Conservation (phyloP, 768 basidiomycete genomes). For the Trametes cinnabarina region DNA sequence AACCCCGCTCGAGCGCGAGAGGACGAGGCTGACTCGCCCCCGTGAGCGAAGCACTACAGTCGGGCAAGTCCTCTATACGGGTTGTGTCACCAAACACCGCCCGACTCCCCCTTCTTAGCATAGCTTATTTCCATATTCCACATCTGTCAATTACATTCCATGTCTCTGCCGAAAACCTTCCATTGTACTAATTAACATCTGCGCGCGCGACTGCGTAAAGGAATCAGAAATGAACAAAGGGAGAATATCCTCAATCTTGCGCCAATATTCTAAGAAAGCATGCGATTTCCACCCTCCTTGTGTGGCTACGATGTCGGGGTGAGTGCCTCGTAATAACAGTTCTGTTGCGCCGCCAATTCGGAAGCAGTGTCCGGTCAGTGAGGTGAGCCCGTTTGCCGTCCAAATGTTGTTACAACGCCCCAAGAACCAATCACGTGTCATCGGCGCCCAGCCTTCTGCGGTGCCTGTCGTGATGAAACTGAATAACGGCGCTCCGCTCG, state of each 20-base stretch:
- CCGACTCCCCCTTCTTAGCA: not conserved
- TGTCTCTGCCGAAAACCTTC: not conserved
- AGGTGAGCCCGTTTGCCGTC: not conserved
- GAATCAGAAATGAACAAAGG: constrained; percentile 12
- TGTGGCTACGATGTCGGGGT: constrained; percentile 21
- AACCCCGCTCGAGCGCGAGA: constrained; percentile 1
- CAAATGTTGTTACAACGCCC: constrained; percentile 15
- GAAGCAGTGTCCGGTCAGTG: constrained; percentile 21
- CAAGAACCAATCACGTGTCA: constrained; percentile 13
- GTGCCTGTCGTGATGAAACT: not conserved
- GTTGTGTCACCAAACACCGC: not conserved
- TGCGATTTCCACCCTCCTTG: constrained; percentile 24
- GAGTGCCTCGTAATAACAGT: constrained; percentile 18
- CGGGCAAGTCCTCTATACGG: not conserved
- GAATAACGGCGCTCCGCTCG: not conserved
- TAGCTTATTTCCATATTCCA: not conserved
- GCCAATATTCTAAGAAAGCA: constrained; percentile 27
- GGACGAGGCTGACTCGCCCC: not conserved
- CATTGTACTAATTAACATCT: not conserved
- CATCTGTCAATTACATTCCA: not conserved
- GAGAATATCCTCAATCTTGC: constrained; percentile 16
- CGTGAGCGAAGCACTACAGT: not conserved
- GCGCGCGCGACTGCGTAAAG: not conserved
- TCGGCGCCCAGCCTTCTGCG: not conserved
- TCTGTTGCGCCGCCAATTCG: constrained; percentile 27